Evolutionary conservation across 805 yeast species (phyloP).

Genomic region (Monosporozyma servazzii): DNA sequence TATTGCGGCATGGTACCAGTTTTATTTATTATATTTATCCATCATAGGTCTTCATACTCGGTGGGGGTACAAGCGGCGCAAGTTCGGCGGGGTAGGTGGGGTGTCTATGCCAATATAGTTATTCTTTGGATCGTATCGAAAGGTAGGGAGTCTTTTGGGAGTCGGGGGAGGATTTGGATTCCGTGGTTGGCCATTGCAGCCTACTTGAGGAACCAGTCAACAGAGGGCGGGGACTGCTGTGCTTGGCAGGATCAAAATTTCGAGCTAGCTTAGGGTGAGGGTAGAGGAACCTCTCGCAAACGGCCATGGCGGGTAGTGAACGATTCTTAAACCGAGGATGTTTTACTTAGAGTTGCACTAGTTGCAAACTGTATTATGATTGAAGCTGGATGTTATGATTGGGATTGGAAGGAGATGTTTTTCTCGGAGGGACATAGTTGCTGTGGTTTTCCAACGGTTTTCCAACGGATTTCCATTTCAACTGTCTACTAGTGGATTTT

Average conservation of each 20-base stretch:
- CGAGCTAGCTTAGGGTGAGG: background rate
- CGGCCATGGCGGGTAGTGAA: background rate
- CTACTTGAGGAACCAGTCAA: background rate
- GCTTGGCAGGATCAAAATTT: background rate
- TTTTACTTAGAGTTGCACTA: background rate
- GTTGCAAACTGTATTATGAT: background rate
- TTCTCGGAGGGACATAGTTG: background rate
- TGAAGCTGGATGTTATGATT: background rate
- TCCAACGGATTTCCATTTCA: too few species aligned
- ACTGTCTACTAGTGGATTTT: background rate
- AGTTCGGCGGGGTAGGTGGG: background rate
- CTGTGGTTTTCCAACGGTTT: background rate
- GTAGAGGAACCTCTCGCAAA: background rate
- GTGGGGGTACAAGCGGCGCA: background rate
- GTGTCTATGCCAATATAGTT: too few species aligned
- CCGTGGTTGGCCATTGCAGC: background rate
- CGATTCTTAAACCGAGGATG: background rate
- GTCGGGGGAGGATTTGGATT: background rate
- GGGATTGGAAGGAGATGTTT: background rate
- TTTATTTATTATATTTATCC: background rate
- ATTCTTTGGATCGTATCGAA: background rate
- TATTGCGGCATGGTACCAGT: background rate
- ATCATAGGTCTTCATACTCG: background rate
- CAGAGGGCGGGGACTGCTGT: background rate
- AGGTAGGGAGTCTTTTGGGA: background rate